These are phyloP conservation scores for Mucor plumbeus DNA, from an alignment of 371 early-diverging fungal genomes.

Conservation along the genomic window DNA sequence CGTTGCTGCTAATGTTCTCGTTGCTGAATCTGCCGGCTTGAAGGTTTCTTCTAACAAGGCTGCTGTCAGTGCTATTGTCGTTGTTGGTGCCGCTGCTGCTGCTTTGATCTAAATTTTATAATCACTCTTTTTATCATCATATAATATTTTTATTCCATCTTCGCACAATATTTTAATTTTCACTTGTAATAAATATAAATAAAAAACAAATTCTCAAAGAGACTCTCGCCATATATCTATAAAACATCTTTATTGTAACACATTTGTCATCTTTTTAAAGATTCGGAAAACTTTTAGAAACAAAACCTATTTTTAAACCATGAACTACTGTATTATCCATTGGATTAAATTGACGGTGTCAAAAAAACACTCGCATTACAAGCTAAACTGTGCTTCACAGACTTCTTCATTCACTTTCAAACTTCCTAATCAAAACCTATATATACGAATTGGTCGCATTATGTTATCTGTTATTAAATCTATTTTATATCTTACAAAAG, in stretches of 20 bases:
- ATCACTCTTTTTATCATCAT: background rate
- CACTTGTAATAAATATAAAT: background rate
- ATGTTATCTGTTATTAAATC: too few species aligned
- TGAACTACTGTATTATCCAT: too few species aligned
- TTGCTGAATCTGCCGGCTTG: constrained; percentile 15
- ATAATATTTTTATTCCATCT: background rate
- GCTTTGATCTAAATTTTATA: constrained; percentile 15
- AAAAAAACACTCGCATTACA: too few species aligned
- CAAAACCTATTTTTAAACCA: too few species aligned
- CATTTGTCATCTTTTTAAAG: too few species aligned
- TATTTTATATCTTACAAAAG: too few species aligned
- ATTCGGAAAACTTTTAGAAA: too few species aligned
- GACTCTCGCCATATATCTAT: background rate
- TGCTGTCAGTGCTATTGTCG: constrained; percentile 25
- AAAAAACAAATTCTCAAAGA: background rate
- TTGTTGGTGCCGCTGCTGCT: constrained; percentile 25
- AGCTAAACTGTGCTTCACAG: too few species aligned
- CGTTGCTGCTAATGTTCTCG: constrained; percentile 16
- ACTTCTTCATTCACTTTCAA: too few species aligned
- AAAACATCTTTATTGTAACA: background rate
- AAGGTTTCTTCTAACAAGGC: constrained; percentile 21
- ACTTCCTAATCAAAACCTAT: too few species aligned
- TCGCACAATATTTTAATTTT: background rate
- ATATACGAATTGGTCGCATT: too few species aligned
- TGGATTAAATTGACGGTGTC: too few species aligned